Percentiles rank a stretch among this genome's conserved stretches.
Conservation (phyloP, 2,329 filamentous ascomycete species). For the Colletotrichum sublineola region DNA sequence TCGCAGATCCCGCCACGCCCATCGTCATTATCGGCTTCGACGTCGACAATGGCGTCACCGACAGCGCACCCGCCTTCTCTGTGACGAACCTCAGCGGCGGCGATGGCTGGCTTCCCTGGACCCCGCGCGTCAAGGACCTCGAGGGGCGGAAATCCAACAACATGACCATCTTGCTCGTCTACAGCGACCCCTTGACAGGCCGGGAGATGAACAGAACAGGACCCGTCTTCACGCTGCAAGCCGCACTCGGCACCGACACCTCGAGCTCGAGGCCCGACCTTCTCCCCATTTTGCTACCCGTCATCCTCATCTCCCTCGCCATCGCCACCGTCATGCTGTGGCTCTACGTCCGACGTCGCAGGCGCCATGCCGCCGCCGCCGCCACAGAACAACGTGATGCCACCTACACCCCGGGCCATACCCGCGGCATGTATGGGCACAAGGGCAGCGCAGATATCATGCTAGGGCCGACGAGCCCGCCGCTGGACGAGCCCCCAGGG, state of each 20-base stretch:
- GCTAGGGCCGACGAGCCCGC: conserved; percentile 47
- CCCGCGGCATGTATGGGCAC: conserved; percentile 37
- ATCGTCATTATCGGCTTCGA: conserved; percentile 44
- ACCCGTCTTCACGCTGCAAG: conserved; percentile 46
- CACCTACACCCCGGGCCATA: neutral
- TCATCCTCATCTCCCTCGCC: conserved; percentile 47
- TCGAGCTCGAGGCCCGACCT: conserved; percentile 37
- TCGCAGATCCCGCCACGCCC: conserved; percentile 43
- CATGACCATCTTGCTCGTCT: conserved; percentile 45
- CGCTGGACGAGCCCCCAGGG: conserved; percentile 31
- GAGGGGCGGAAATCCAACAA: conserved; percentile 38
- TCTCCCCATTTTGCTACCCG: conserved; percentile 47
- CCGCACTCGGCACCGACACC: neutral
- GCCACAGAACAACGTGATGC: neutral
- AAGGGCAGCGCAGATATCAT: conserved; percentile 46
- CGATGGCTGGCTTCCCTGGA: conserved; percentile 50
- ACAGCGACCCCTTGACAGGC: conserved; percentile 42
- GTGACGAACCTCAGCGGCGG: conserved; percentile 43
- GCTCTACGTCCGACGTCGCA: conserved; percentile 46
- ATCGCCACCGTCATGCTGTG: conserved; percentile 45
- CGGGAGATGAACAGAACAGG: conserved; percentile 43
- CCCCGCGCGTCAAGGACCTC: conserved; percentile 44
- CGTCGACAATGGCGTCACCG: conserved; percentile 34
- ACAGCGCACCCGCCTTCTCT: conserved; percentile 41
- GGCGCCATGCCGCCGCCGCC: conserved; percentile 41